Conservation (phyloP, 768 basidiomycete species). For the Hygrocybe coccinea region DNA sequence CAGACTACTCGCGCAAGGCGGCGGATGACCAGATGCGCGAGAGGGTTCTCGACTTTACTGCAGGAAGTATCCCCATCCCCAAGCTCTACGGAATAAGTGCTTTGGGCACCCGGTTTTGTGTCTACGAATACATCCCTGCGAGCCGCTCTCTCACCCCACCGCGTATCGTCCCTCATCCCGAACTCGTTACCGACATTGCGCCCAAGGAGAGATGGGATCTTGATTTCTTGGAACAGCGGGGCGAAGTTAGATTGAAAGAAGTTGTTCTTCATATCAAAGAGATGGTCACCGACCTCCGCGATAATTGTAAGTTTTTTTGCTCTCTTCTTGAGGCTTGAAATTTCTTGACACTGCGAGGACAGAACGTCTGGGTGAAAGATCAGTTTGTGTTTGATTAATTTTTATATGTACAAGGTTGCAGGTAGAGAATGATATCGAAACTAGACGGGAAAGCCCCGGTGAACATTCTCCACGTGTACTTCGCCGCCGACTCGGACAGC, state of each 20-base stretch:
- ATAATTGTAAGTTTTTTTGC: constrained; percentile 2
- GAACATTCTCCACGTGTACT: too few relatives aligned
- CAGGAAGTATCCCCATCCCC: constrained; percentile 4
- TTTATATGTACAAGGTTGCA: too few relatives aligned
- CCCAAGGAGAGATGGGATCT: constrained; percentile 2
- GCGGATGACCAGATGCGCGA: constrained; percentile 5
- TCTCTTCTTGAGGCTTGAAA: neutral
- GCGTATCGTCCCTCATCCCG: constrained; percentile 2
- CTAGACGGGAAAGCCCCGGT: too few relatives aligned
- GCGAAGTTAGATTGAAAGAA: neutral
- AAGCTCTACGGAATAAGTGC: constrained; percentile 4
- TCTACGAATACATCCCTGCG: constrained; percentile 1
- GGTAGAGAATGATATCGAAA: too few relatives aligned
- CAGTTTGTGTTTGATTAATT: too few relatives aligned
- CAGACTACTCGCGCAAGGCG: neutral
- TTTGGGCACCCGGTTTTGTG: constrained; percentile 3
- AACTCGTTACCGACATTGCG: neutral
- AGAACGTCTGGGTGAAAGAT: constrained; percentile 25
- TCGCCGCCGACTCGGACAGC: too few relatives aligned
- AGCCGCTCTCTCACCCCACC: constrained; percentile 1
- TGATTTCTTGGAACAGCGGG: neutral
- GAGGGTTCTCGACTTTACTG: constrained; percentile 4
- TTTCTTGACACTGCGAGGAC: constrained; percentile 1
- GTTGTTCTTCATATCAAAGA: neutral
- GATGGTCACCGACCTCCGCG: neutral